These are phyloP conservation scores for Taphrina confusa DNA, from an alignment of 1,139 yeast genomes.

Conservation along the genomic window DNA sequence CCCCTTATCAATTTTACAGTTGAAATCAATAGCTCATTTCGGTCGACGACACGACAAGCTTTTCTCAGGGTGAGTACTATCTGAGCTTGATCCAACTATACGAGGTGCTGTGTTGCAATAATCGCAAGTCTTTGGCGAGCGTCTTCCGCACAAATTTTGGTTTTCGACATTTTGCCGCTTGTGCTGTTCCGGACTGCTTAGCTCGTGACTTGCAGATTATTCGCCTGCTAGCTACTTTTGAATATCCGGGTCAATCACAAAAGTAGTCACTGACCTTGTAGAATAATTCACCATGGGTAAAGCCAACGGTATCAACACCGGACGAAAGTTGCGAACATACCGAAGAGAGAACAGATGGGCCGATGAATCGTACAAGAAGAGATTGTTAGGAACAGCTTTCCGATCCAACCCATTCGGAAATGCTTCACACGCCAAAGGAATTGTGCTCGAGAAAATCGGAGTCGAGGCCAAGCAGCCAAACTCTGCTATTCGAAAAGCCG, in stretches of 20 bases:
- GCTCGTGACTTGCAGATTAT: no score
- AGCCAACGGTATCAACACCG: conserved; percentile 94
- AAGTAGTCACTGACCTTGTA: background rate
- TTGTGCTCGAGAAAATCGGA: conserved; percentile 99
- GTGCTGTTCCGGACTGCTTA: no score
- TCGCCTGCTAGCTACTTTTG: no score
- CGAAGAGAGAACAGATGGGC: conserved; percentile 96
- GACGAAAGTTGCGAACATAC: conserved; percentile 99
- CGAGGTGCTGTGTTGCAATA: no score
- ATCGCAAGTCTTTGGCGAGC: no score
- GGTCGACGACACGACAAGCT: conserved; percentile 19
- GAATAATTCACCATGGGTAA: conserved; percentile 35
- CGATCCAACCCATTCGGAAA: conserved; percentile 99
- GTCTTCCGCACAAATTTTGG: no score
- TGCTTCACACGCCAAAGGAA: conserved; percentile 99
- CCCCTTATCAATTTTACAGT: conserved; percentile 9
- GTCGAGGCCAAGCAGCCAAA: conserved; percentile 99
- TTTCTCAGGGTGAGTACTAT: conserved; percentile 13
- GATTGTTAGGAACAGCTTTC: conserved; percentile 99
- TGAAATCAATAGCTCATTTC: background rate
- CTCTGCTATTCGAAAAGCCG: conserved; percentile 99
- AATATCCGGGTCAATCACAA: background rate
- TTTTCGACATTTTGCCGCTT: no score
- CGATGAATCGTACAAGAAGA: conserved; percentile 94
- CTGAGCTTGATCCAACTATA: no score